phyloP scores from a whole-genome alignment of 169 alveolate genomes.

The Theileria orientalis region DNA sequence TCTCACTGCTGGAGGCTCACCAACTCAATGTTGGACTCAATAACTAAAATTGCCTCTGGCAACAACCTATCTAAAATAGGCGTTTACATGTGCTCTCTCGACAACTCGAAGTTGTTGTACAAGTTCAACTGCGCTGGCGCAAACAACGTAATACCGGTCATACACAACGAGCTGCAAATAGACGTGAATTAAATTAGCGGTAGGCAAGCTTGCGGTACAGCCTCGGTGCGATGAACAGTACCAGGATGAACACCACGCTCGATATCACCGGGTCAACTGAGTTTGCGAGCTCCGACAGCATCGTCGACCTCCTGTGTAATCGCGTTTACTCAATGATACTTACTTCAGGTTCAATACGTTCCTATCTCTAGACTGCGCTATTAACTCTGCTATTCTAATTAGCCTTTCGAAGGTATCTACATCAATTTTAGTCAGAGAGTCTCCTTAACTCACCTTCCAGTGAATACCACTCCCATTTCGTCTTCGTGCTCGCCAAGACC shows the following conservation, averaged over 20 bases:
- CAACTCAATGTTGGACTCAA: slow-evolving; percentile 18
- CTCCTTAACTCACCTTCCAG: slow-evolving; percentile 8
- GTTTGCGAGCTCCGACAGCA: neutral
- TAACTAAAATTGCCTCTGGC: slow-evolving; percentile 31
- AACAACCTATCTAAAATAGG: slow-evolving; percentile 23
- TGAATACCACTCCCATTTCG: slow-evolving; percentile 33
- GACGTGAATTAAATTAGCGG: neutral
- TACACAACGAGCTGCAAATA: slow-evolving; percentile 8
- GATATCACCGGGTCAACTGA: neutral
- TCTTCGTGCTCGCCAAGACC: slow-evolving; percentile 2
- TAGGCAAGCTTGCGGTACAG: neutral
- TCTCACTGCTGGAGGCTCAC: slow-evolving; percentile 66
- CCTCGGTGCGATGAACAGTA: neutral
- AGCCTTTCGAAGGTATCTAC: slow-evolving; percentile 34
- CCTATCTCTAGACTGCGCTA: slow-evolving; percentile 18
- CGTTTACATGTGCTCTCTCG: slow-evolving; percentile 55
- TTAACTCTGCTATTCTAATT: slow-evolving; percentile 15
- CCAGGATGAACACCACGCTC: neutral
- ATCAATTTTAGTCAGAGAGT: neutral
- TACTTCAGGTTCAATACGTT: slow-evolving; percentile 22
- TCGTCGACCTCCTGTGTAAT: neutral
- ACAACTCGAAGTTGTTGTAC: slow-evolving; percentile 5
- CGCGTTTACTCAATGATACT: neutral
- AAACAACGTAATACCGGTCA: neutral
- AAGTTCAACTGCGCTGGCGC: slow-evolving; percentile 26